These are phyloP conservation scores for Trypanosoma congolense DNA, from an alignment of 208 protist genomes.

Conservation along the genomic window DNA sequence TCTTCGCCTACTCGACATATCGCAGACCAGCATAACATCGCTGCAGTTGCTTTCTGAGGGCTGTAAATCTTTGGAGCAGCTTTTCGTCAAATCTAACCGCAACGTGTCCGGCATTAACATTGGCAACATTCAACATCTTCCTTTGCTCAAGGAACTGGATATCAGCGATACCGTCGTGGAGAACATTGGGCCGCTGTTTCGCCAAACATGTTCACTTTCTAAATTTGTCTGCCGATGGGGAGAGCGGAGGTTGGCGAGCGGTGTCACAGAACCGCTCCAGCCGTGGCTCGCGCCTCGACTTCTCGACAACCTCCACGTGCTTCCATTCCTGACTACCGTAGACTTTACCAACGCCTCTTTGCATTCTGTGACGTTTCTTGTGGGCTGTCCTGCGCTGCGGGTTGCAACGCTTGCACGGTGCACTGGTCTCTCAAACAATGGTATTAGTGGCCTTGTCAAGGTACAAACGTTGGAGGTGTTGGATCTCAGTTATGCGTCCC, in stretches of 20 bases:
- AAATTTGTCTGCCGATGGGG: constrained; percentile 64
- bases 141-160: constrained; percentile 45
- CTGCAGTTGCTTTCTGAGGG: constrained; percentile 54
- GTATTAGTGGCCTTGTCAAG: constrained; percentile 16
- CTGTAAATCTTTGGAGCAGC: constrained; percentile 28
- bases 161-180: constrained; percentile 71
- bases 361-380: constrained; percentile 41
- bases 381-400: constrained; percentile 24
- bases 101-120: constrained; percentile 52
- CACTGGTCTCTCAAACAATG: constrained; percentile 26
- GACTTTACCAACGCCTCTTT: constrained; percentile 48
- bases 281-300: constrained; percentile 49
- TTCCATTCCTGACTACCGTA: constrained; percentile 32
- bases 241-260: constrained; percentile 45
- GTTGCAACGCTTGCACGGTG: constrained; percentile 35
- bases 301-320: constrained; percentile 25
- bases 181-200: constrained; percentile 41
- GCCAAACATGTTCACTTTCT: constrained; percentile 28
- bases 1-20: constrained; percentile 40
- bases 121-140: constrained; percentile 40
- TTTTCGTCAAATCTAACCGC: constrained; percentile 48
- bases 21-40: constrained; percentile 64
- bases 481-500: constrained; percentile 38
- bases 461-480: constrained; percentile 35
- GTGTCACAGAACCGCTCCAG: constrained; percentile 33